Base-by-base conservation (phyloP, 768 basidiomycete species). In the Rhizopogon salebrosus region DNA sequence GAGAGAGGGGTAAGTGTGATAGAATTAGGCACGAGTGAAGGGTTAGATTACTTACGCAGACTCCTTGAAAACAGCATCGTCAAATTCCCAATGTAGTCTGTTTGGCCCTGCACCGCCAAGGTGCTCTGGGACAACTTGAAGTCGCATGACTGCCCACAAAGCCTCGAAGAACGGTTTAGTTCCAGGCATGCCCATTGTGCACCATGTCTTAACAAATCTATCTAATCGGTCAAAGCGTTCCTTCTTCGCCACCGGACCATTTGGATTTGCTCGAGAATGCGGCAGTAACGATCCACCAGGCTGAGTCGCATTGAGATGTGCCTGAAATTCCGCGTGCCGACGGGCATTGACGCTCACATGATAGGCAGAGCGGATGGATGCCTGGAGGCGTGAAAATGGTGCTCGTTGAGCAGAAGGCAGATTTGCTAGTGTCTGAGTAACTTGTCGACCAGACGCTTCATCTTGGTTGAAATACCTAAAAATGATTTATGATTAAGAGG, bases 41-140 rank as follows among this genome's bases (percentile, higher is more conserved):
- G 52, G 23, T 23, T 29, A 50, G 41, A 29, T 35, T 31, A 81
- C 92, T 76, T 76, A 92, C 92, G 89, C 92, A 57, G 92, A 82
- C 71, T 95, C 93, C 64, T 92, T 87, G 72, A 95, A 92, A 14
- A 95, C 90, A 18, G 92, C 92, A 73, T 95, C 93, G 67, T 95
- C 93, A 20, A 95, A 74, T 73, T 93, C 90, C 93, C 93, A 95
- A 61, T 88, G 80, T 50, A 95, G 83, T 60, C 80, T 75, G 60
- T 74, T 75, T 29, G 69, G 67, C 41, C 91, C 93, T 31, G 89
- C 88, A 50, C 93, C 92, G 41, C 93, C 92, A 37, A 91, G 75
- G 41, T 80, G 78, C 63, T 85, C 82, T 45, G 92, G 90, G 41
- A 94, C 77, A 39, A 84, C 82, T 64, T 94, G 91, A 36, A 92